Percentiles rank a stretch among this genome's conserved stretches.
phyloP scores from a whole-genome alignment of 1,284 basidiomycete species.

The Microbotryum saponariae region DNA sequence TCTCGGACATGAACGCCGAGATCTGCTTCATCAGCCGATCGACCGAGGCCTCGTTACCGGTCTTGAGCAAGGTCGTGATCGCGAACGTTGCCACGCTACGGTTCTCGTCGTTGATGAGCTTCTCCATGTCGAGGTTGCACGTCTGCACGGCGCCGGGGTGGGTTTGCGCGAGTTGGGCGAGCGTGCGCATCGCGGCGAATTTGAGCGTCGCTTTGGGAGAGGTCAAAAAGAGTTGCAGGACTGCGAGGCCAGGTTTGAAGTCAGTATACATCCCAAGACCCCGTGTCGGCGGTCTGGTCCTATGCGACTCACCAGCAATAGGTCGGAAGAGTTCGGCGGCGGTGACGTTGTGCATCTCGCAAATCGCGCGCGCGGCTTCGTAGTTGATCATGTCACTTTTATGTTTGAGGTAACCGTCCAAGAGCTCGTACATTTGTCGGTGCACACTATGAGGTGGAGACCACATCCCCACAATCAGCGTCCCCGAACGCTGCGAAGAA shows the following conservation, averaged over 20 bases:
- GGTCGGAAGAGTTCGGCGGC: constrained; percentile 72
- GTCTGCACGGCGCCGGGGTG: constrained; percentile 79
- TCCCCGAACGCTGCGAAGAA: too few species aligned
- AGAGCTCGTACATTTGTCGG: constrained; percentile 83
- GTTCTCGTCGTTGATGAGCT: constrained; percentile 92
- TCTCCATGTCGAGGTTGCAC: constrained; percentile 97
- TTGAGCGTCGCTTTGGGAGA: constrained; percentile 90
- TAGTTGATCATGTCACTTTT: constrained; percentile 99
- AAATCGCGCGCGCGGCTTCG: constrained; percentile 94
- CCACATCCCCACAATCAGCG: not conserved
- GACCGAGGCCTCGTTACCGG: constrained; percentile 96
- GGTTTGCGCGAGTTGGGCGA: constrained; percentile 75
- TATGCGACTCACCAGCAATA: constrained; percentile 60
- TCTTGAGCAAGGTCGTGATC: constrained; percentile 98
- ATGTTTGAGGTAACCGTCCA: constrained; percentile 93
- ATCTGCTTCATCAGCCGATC: constrained; percentile 99
- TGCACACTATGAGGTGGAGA: constrained; percentile 55
- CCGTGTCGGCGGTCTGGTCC: too few species aligned
- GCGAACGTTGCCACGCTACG: constrained; percentile 96
- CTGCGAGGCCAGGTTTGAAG: constrained; percentile 42
- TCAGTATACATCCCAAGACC: too few species aligned
- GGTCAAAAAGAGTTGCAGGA: constrained; percentile 85
- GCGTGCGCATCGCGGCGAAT: constrained; percentile 93
- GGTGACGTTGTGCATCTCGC: constrained; percentile 82
- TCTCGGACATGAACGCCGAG: constrained; percentile 97